Evolutionary conservation across 306 rosid genomes (phyloP).

Genomic region (Cucurbita maxima): DNA sequence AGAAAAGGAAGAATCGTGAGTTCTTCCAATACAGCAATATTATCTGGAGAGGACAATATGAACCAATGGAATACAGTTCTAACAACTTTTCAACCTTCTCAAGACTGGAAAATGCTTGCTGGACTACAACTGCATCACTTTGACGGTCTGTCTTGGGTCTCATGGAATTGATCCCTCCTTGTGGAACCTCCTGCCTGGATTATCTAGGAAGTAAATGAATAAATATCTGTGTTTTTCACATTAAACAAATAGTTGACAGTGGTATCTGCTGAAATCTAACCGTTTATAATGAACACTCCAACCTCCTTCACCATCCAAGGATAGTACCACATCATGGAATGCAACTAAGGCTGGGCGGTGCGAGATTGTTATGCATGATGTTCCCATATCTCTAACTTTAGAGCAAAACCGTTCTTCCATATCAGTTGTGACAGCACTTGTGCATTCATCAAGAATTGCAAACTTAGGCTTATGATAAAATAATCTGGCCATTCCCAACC

Average conservation of each 20-base stretch:
- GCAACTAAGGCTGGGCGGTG: constrained; percentile 99
- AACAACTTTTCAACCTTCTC: constrained; percentile 38
- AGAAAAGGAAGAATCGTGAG: neutral
- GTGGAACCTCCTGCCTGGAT: constrained; percentile 64
- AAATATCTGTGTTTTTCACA: constrained; percentile 11
- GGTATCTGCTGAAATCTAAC: constrained; percentile 24
- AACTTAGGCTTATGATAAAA: constrained; percentile 94
- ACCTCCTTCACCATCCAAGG: constrained; percentile 98
- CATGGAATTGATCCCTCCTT: constrained; percentile 26
- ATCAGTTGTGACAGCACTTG: constrained; percentile 99
- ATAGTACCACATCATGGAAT: constrained; percentile 85
- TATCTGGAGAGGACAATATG: neutral
- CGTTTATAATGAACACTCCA: constrained; percentile 83
- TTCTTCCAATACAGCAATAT: constrained; percentile 5
- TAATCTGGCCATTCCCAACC: constrained; percentile 98
- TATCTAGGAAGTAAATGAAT: constrained; percentile 16
- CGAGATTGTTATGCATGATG: constrained; percentile 97
- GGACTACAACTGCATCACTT: constrained; percentile 82
- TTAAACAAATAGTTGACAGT: constrained; percentile 6
- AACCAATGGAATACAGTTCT: neutral
- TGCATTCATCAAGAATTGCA: constrained; percentile 99
- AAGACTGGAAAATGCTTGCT: constrained; percentile 58
- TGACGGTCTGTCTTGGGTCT: constrained; percentile 46
- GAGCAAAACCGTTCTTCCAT: constrained; percentile 99
- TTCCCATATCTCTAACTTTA: constrained; percentile 97